Conservation (phyloP, 202 grass and related monocot genomes). For the Dendrocalamus latiflorus region DNA sequence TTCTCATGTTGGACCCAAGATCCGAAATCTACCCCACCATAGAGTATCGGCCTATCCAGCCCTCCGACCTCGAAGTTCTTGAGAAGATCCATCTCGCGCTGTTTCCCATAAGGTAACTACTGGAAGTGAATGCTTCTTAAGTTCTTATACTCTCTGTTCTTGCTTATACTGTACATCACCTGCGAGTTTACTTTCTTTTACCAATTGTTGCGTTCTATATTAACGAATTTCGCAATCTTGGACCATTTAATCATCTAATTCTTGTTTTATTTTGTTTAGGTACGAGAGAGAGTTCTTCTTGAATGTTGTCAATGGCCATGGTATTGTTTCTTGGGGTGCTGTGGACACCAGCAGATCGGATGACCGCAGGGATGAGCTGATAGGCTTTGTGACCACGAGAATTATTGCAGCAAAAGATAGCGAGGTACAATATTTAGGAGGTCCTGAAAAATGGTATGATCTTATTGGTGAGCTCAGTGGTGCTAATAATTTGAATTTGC, state of each 20-base stretch:
- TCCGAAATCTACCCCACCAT: too few relatives aligned
- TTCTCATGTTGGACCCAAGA: conserved; percentile 99
- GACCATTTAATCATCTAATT: neutral
- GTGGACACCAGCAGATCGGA: conserved; percentile 77
- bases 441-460: too few relatives aligned
- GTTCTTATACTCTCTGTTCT: conserved; percentile 12
- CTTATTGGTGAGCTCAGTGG: too few relatives aligned
- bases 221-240: neutral
- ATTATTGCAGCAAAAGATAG: conserved; percentile 79
- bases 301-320: conserved; percentile 79
- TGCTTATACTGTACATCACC: neutral
- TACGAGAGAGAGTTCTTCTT: conserved; percentile 98
- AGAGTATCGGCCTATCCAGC: conserved; percentile 80
- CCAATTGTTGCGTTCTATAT: neutral
- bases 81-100: conserved; percentile 84
- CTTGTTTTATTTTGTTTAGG: conserved; percentile 24
- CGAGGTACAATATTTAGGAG: conserved; percentile 50
- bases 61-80: conserved; percentile 79
- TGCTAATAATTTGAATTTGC: conserved; percentile 33
- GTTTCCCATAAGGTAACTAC: conserved; percentile 79
- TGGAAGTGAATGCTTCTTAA: conserved; percentile 2
- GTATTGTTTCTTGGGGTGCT: conserved; percentile 85
- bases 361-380: conserved; percentile 56
- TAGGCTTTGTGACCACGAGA: conserved; percentile 89
- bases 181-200: neutral